phyloP scores from a whole-genome alignment of 176 grass and related monocot genomes.

The Themeda triandra region DNA sequence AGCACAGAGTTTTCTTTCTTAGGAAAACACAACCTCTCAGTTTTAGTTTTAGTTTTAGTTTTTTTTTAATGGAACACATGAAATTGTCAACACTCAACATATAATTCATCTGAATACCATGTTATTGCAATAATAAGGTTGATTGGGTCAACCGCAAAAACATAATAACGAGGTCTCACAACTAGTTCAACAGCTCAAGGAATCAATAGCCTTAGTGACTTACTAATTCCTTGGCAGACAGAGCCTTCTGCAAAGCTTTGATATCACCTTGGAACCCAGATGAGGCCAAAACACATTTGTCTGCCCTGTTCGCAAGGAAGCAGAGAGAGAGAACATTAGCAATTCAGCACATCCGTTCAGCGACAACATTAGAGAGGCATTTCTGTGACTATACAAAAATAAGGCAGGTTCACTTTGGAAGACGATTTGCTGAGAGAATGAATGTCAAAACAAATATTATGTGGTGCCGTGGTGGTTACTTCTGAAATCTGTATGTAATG shows the following conservation, averaged over 20 bases:
- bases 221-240: conserved; percentile 77
- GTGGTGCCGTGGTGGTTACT: not conserved
- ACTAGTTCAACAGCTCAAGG: not conserved
- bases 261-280: conserved; percentile 95
- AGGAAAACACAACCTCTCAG: not conserved
- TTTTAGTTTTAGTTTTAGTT: not conserved
- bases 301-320: conserved; percentile 30
- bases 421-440: not conserved
- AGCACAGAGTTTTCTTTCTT: not conserved
- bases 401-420: not conserved
- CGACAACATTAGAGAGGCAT: not conserved
- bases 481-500: not conserved
- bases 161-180: not conserved
- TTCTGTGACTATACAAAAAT: not conserved
- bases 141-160: not conserved
- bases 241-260: conserved; percentile 74
- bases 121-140: not conserved
- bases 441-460: not conserved
- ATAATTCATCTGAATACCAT: not conserved
- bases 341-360: not conserved
- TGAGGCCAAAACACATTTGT: conserved; percentile 80
- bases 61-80: not conserved
- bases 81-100: not conserved
- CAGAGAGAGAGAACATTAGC: not conserved
- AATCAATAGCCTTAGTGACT: not conserved